Evolutionary conservation across 441 rosid species (phyloP).

Genomic region (Hypseocharis bilobata): DNA sequence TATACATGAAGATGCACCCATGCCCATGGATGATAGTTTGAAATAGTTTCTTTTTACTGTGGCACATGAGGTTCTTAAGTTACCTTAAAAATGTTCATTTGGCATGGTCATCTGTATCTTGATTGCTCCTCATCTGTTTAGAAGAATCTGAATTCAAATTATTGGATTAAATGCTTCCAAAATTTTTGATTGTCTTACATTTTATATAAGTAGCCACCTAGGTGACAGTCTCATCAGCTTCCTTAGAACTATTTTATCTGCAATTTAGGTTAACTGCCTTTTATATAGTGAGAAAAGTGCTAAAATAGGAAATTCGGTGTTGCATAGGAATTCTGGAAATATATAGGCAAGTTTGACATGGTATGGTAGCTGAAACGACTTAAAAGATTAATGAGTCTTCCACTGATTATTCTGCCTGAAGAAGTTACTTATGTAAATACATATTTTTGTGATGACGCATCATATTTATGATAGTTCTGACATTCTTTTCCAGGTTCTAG

Average conservation of each 20-base stretch:
- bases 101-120: background rate
- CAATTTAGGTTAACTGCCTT: background rate
- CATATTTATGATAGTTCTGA: conserved; percentile 10
- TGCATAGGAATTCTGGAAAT: background rate
- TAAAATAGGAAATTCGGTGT: background rate
- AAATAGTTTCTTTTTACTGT: background rate
- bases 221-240: background rate
- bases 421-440: background rate
- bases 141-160: background rate
- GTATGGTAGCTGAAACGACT: conserved; percentile 5
- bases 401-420: background rate
- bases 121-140: background rate
- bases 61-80: background rate
- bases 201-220: background rate
- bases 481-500: conserved; percentile 63
- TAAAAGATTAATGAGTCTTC: conserved; percentile 8
- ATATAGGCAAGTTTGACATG: conserved; percentile 6
- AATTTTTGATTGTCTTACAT: conserved; percentile 1
- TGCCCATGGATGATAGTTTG: conserved; percentile 1
- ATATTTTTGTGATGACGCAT: background rate
- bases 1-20: too few species aligned
- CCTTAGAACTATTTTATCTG: background rate
- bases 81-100: conserved; percentile 3
- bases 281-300: background rate
- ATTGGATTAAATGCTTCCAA: background rate